Percentiles rank a stretch among this genome's conserved stretches.
These are phyloP conservation scores for Lindgomyces ingoldianus DNA, from an alignment of 495 filamentous ascomycete genomes.

Conservation along the genomic window DNA sequence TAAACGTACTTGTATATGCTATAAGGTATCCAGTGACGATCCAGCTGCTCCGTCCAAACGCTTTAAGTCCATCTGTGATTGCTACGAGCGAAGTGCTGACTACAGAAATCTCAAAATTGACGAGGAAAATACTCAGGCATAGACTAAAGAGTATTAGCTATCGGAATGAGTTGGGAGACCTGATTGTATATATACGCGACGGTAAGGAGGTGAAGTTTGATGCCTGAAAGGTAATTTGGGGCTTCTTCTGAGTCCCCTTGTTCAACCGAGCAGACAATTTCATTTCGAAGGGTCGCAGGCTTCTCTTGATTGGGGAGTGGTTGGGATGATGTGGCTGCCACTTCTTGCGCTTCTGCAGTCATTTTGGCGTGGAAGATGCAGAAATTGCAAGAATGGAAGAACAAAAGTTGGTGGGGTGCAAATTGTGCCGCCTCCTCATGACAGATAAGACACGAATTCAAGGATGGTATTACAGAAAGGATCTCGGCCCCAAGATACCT, in stretches of 20 bases:
- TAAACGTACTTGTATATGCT: slow-evolving; percentile 54
- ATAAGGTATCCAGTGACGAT: slow-evolving; percentile 60
- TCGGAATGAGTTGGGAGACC: background rate
- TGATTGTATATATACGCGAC: background rate
- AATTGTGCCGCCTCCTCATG: too few species aligned
- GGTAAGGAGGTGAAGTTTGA: slow-evolving; percentile 4
- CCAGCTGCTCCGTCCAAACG: slow-evolving; percentile 58
- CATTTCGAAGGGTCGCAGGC: background rate
- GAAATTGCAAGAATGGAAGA: background rate
- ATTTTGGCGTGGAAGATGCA: too few species aligned
- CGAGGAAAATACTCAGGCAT: slow-evolving; percentile 58
- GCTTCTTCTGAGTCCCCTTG: background rate
- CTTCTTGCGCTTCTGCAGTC: background rate
- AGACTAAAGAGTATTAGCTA: slow-evolving; percentile 47
- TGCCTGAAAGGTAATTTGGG: background rate
- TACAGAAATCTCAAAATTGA: slow-evolving; percentile 63
- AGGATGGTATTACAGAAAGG: too few species aligned
- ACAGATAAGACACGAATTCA: too few species aligned
- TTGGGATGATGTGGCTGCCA: background rate
- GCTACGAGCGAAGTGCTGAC: slow-evolving; percentile 63
- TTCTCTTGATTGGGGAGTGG: background rate
- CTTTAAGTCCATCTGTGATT: slow-evolving; percentile 56
- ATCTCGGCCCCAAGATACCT: too few species aligned
- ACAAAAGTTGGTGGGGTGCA: background rate
- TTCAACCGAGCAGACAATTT: background rate